Conservation (phyloP, 2,329 filamentous ascomycete species). For the Aspergillus vadensis region DNA sequence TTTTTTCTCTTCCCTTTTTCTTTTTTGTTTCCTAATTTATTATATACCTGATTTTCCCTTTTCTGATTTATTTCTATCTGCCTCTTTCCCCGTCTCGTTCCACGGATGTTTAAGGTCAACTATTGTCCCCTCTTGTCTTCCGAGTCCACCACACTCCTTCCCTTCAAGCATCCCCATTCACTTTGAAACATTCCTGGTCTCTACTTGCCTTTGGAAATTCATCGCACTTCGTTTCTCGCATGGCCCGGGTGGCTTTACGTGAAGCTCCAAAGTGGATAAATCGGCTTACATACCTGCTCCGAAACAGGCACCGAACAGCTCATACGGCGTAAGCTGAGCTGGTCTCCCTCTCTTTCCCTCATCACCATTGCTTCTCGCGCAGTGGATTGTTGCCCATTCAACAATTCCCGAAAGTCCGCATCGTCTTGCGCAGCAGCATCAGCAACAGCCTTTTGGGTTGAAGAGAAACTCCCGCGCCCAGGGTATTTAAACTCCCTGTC, state of each 20-base stretch:
- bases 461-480: background rate
- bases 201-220: background rate
- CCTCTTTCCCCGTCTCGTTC: background rate
- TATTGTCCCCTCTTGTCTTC: conserved; percentile 6
- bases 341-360: background rate
- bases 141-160: conserved; percentile 5
- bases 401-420: no score
- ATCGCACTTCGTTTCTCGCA: conserved; percentile 11
- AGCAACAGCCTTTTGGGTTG: background rate
- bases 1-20: no score
- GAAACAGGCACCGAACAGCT: conserved; percentile 20
- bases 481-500: conserved; percentile 16
- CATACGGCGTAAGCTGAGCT: conserved; percentile 18
- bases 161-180: background rate
- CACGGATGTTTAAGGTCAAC: background rate
- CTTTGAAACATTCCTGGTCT: conserved; percentile 9
- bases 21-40: no score
- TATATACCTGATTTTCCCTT: conserved; percentile 1
- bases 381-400: no score
- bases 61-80: conserved; percentile 4
- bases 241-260: conserved; percentile 19
- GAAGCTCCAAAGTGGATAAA: conserved; percentile 21
- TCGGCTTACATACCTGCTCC: conserved; percentile 26
- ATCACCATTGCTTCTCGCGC: background rate
- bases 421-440: no score